Evolutionary conservation across 108 stramenopile species (phyloP).

Genomic region (Pseudonitzschia delicatissima): DNA sequence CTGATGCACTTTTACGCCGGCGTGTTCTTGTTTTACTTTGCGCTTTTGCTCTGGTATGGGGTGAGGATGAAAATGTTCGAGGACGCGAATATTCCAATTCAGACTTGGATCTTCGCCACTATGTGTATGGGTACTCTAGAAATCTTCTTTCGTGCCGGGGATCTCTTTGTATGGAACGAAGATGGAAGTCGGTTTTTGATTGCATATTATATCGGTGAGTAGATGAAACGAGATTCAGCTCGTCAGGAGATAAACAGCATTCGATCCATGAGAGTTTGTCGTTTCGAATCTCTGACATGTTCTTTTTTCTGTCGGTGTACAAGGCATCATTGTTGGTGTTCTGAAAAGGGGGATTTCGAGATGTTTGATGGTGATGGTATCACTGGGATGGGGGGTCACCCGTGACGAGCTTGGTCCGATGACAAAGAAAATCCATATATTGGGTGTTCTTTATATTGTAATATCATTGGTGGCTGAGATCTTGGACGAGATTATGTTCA

Average conservation of each 20-base stretch:
- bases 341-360: conserved; percentile 75
- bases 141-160: conserved; percentile 66
- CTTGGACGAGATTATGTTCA: conserved; percentile 68
- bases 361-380: conserved; percentile 79
- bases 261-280: background rate
- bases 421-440: conserved; percentile 59
- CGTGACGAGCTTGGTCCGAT: conserved; percentile 68
- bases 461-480: conserved; percentile 55
- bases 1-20: conserved; percentile 75
- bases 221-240: background rate
- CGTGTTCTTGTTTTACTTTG: conserved; percentile 46
- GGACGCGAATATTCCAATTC: conserved; percentile 73
- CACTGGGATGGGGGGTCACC: conserved; percentile 83
- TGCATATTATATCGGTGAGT: conserved; percentile 62
- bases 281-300: background rate
- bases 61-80: conserved; percentile 59
- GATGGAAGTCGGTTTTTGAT: conserved; percentile 72
- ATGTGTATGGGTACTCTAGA: conserved; percentile 71
- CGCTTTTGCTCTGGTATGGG: conserved; percentile 58
- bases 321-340: conserved; percentile 68
- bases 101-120: conserved; percentile 77
- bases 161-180: conserved; percentile 82
- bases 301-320: background rate
- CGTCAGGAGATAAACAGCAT: background rate
- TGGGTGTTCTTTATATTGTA: conserved; percentile 65